phyloP scores from a whole-genome alignment of 805 yeast genomes.

The Sugiyamaella mastotermitis region DNA sequence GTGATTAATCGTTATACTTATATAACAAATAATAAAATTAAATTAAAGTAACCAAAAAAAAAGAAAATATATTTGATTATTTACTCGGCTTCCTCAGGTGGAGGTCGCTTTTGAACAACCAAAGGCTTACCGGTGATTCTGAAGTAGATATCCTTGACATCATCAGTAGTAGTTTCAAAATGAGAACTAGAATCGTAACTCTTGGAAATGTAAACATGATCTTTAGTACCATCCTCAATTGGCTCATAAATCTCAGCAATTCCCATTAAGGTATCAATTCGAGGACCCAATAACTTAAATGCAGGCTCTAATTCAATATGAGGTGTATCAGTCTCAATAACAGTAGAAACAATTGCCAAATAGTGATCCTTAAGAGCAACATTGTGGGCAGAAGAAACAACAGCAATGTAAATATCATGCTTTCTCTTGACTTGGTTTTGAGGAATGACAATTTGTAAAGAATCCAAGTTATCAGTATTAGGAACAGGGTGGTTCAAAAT shows the following conservation, averaged over 20 bases:
- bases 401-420: slow-evolving; percentile 91
- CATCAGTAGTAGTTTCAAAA: slow-evolving; percentile 94
- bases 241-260: slow-evolving; percentile 90
- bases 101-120: slow-evolving; percentile 70
- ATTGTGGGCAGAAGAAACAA: slow-evolving; percentile 81
- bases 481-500: slow-evolving; percentile 86
- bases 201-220: slow-evolving; percentile 74
- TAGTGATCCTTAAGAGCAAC: slow-evolving; percentile 86
- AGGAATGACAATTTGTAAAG: slow-evolving; percentile 91
- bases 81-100: slow-evolving; percentile 44
- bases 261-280: slow-evolving; percentile 84
- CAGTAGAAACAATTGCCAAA: slow-evolving; percentile 89
- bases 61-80: not conserved
- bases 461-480: slow-evolving; percentile 73
- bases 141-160: slow-evolving; percentile 87
- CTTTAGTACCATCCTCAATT: slow-evolving; percentile 69
- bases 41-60: too few species aligned
- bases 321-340: slow-evolving; percentile 89
- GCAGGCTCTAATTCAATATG: slow-evolving; percentile 92
- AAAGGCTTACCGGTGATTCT: slow-evolving; percentile 90
- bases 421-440: slow-evolving; percentile 91
- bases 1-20: too few species aligned
- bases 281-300: slow-evolving; percentile 76
- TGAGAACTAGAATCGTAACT: slow-evolving; percentile 94
- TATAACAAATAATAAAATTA: too few species aligned